Base-by-base conservation (phyloP, 306 rosid genomes). In the Glycine tomentella region DNA sequence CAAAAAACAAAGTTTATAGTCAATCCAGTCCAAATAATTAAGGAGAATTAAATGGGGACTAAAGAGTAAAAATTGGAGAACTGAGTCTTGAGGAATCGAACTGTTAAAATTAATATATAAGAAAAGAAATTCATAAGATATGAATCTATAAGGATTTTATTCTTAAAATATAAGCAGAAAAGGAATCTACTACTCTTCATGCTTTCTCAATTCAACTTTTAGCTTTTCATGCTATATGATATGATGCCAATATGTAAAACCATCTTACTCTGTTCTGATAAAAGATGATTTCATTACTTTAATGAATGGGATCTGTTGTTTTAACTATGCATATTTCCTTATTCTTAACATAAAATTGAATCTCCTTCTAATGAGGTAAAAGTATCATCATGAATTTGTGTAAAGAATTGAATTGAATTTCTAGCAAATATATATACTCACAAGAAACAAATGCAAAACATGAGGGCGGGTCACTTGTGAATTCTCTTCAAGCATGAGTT, bases 401-500 rank as follows among this genome's bases (percentile, higher is more conserved):
- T 25, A 25, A 25, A 25, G 2, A 25, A 25, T 25, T 25, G 25
- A 20, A 20, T 20, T 20, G 25, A 20, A 20, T 20, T 20, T 20
- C 25, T 20, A 20, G 25, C 25, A 0, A 20, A 20, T 20, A 20
- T 20, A 16, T 10, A 38, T 15, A 25, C 31, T 25, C 2, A 25
- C 1, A 0, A 25, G 31, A 25, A 79, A 75, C n/a, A 84, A 59
- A 61, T 69, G 62, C 8, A 57, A 7, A 7, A 82, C 20, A 48
- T 69, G 56, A 9, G 15, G 12, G 9, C 71, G 81, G 6, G 72
- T 68, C 14, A 82, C 3, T 46, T 82, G 66, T 0, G 67, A 58
- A 40, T 36, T 9, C 7, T 68, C 67, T 58, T 82, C 49, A 16
- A 15, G 57, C 72, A 76, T 14, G 14, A 76, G 42, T n/a, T 76